Evolutionary conservation across 2,329 filamentous ascomycete genomes (phyloP).

Genomic region (Aspergillus pseudotamarii): DNA sequence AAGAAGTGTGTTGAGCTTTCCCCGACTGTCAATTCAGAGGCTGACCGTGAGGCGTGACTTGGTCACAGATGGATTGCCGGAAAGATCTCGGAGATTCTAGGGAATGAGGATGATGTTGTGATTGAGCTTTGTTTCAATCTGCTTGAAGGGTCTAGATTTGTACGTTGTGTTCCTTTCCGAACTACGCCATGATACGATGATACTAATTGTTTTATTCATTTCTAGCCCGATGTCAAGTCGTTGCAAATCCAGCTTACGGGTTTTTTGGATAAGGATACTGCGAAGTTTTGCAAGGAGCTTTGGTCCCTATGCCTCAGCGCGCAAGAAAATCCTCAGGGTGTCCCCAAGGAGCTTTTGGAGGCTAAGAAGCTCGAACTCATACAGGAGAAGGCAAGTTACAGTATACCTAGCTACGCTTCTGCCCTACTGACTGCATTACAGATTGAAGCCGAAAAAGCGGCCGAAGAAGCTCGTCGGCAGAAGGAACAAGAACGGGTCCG

Average conservation of each 20-base stretch:
- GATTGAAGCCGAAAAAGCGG: conserved; percentile 81
- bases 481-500: conserved; percentile 72
- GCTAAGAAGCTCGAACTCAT: conserved; percentile 95
- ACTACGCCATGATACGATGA: background rate
- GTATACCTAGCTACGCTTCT: too few species aligned
- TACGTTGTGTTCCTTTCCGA: conserved; percentile 50
- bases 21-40: conserved; percentile 16
- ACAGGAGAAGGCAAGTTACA: conserved; percentile 76
- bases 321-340: conserved; percentile 82
- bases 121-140: conserved; percentile 78
- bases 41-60: conserved; percentile 11
- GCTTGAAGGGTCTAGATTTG: conserved; percentile 73
- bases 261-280: conserved; percentile 90
- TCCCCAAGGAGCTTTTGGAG: conserved; percentile 91
- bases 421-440: conserved; percentile 38
- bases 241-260: conserved; percentile 93
- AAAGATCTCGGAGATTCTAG: conserved; percentile 82
- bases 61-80: conserved; percentile 84
- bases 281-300: conserved; percentile 86
- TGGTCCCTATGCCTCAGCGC: conserved; percentile 92
- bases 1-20: conserved; percentile 65
- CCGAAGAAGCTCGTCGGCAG: conserved; percentile 71
- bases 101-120: conserved; percentile 93
- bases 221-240: conserved; percentile 89
- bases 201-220: conserved; percentile 25